phyloP scores from a whole-genome alignment of 2,329 filamentous ascomycete genomes.

The Cordyceps fumosorosea region DNA sequence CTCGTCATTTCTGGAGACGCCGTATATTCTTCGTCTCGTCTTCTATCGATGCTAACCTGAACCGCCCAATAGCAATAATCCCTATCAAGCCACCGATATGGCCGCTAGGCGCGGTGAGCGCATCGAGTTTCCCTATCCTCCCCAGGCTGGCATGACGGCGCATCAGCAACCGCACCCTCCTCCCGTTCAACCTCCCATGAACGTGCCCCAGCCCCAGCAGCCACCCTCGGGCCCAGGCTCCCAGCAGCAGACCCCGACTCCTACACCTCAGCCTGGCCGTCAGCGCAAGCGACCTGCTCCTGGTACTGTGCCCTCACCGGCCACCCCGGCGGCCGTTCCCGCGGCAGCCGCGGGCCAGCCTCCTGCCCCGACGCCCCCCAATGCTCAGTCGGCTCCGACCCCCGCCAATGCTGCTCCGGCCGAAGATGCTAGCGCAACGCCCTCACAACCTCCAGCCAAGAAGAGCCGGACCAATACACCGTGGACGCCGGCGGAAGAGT shows the following conservation, averaged over 20 bases:
- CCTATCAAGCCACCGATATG: constrained; percentile 45
- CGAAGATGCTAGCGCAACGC: constrained; percentile 26
- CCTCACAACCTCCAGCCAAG: constrained; percentile 58
- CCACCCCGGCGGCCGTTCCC: constrained; percentile 25
- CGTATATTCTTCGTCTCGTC: background rate
- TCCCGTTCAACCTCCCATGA: constrained; percentile 37
- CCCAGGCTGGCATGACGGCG: constrained; percentile 32
- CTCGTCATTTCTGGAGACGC: background rate
- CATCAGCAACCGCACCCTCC: constrained; percentile 29
- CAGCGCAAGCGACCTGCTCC: constrained; percentile 37
- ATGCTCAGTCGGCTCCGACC: constrained; percentile 21
- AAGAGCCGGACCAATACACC: constrained; percentile 98
- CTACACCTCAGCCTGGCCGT: constrained; percentile 32
- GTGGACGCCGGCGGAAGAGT: constrained; percentile 92
- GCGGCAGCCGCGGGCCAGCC: constrained; percentile 28
- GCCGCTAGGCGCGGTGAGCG: constrained; percentile 32
- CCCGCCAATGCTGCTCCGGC: constrained; percentile 15
- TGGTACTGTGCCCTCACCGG: constrained; percentile 32
- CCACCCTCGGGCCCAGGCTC: constrained; percentile 30
- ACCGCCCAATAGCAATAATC: constrained; percentile 30
- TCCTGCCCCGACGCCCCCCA: constrained; percentile 23
- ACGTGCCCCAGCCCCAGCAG: constrained; percentile 28
- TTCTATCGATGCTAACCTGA: background rate
- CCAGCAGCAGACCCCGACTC: constrained; percentile 32
- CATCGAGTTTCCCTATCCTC: constrained; percentile 37